Evolutionary conservation across 768 basidiomycete species (phyloP), one percentile per base, ranked within the genome.

Genomic region (Termitomyces heimii): DNA sequence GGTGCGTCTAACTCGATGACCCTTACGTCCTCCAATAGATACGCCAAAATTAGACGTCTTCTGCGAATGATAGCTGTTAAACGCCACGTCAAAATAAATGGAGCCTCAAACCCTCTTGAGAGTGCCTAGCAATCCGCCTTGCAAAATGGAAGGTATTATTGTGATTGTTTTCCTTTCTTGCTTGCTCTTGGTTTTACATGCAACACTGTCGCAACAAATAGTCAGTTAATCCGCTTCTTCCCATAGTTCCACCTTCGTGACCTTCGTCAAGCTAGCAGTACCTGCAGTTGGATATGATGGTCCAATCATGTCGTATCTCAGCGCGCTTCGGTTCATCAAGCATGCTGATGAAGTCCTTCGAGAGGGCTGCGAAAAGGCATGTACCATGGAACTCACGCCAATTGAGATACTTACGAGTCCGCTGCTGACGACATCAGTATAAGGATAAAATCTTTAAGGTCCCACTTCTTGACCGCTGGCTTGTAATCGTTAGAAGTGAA

Each of bases 391-490:
- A 10, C 2, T 2, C 42, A 22, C 22, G 10, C 42, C 20, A 20
- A 5, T 42, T 3, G 2, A 42, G 10, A 20, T n/a, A 42, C 18
- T n/a, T n/a, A n/a, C n/a, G 10, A 20, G n/a, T 22, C 42, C 9
- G 20, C 14, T 29, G 16, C 29, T 31, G 62, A 26, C 62, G n/a
- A 40, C n/a, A 40, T 20, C 39, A 40, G 39, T 40, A n/a, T n/a
- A 40, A 20, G n/a, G 8, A 64, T 35, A 55, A 60, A 35, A 57
- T 67, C 5, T 83, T 80, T 67, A 78, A 76, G 64, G 67, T 82
- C 5, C 67, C 80, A 0, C 68, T 68, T 43, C 63, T 78, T 42
- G 68, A 76, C 39, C 67, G 71, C 49, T 83, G 82, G 37, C 16
- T 37, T 37, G 34, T 14, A 14, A 5, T 35, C 5, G 34, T 35